Base-by-base conservation (phyloP, 169 alveolate genomes). In the Hepatocystis sp. region DNA sequence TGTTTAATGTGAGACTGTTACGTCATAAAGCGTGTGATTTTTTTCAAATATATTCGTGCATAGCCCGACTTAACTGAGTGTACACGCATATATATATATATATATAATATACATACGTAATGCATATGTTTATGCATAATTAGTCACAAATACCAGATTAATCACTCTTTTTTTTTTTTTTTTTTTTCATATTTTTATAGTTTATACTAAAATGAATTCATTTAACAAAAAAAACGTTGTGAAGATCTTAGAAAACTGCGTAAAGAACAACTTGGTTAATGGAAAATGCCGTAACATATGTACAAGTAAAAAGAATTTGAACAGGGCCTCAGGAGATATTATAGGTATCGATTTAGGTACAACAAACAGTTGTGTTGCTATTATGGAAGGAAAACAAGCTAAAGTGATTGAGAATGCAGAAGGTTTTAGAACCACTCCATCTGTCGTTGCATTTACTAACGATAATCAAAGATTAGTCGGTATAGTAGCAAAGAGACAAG, bases 271-370 rank as follows among this genome's bases (percentile, higher is more conserved):
- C 32, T 21, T 63, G n/a, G 11, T 78, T 19, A 58, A 34, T 19
- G 66, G 61, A n/a, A 61, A 32, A 15, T 60, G 55, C 19, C 78
- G 81, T 28, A 27, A 46, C 10, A 17, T 78, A 51, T 46, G 88
- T 55, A 78, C 88, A 2, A 78, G 88, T 25, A 78, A 49, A 30
- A 39, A 34, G 19, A 78, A 78, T 52, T 39, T 21, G 17, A 78
- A 78, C 15, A 52, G 88, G 42, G 95, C 95, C 17, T 91, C 95
- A 8, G 96, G 97, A 15, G 97, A 94, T 46, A 92, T 94, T 3
- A 98, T 99, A 63, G 99, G 99, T 84, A 98, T 99, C 44, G 99
- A 99, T 91, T 92, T 99, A 92, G 99, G 99, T 27, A 99, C 99
- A 25, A 99, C 99, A 49, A 98, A 99, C 96, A 96, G 99, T 67